A percentile compares a stretch with the other conserved stretches of the same genome.
Conservation (phyloP, 768 basidiomycete genomes). For the Suillus sp. region DNA sequence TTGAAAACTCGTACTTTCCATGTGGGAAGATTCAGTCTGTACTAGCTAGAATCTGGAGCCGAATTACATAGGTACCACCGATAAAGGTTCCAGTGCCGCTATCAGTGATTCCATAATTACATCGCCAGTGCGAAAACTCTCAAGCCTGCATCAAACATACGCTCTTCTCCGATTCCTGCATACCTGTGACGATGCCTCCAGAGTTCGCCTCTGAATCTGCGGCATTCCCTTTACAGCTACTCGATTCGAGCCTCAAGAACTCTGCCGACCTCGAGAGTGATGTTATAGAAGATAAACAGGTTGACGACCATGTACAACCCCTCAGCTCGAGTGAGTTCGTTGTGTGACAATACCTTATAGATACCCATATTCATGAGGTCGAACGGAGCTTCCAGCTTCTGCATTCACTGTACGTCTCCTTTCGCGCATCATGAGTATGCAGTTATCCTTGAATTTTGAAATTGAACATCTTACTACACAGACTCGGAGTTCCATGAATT, state of each 20-base stretch:
- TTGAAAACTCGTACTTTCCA: neutral
- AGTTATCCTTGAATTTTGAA: neutral
- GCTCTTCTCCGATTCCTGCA: constrained; percentile 11
- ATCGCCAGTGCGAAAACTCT: constrained; percentile 16
- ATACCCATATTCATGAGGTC: neutral
- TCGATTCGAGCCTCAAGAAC: constrained; percentile 14
- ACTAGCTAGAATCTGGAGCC: neutral
- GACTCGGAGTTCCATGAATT: constrained; percentile 9
- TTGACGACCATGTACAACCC: constrained; percentile 18
- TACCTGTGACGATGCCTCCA: constrained; percentile 23
- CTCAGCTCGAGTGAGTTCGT: constrained; percentile 24
- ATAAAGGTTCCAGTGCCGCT: neutral
- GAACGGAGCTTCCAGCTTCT: constrained; percentile 19
- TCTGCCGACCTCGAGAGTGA: constrained; percentile 19
- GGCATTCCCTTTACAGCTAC: constrained; percentile 20
- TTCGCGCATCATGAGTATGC: neutral
- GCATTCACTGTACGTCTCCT: constrained; percentile 22
- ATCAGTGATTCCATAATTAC: neutral
- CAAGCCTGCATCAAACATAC: constrained; percentile 15
- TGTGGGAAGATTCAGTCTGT: neutral
- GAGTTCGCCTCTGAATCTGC: constrained; percentile 18
- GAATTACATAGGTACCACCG: neutral
- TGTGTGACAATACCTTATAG: constrained; percentile 8
- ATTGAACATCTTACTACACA: neutral
- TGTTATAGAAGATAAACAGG: constrained; percentile 28